Base-by-base conservation (phyloP, 2,329 filamentous ascomycete species). In the Dryadomyces quercus-mongolicae region DNA sequence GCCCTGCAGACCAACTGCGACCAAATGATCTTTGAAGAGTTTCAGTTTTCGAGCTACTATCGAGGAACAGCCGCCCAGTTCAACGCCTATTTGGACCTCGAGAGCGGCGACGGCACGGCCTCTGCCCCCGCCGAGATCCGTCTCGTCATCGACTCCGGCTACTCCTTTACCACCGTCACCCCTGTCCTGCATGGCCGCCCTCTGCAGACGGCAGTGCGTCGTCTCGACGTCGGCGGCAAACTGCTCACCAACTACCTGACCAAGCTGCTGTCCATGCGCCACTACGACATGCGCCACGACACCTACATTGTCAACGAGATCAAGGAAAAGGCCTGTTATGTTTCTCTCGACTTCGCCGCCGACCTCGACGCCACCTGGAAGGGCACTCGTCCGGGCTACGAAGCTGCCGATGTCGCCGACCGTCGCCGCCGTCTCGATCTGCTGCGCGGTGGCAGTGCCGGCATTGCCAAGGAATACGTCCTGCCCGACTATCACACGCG, bases 21-120 rank as follows among this genome's bases (percentile, higher is more conserved):
- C 64, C 92, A 98, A 72, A 89, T 98, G 65, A 81, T 97, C 1
- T 97, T 98, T 73, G 93, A 98, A 66, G 91, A 97, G 66, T 98
- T 93, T 71, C 88, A 88, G 2, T 98, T 98, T 68, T 80, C 85
- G 12, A 85, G 86, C 60, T 95, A 95, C 70, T 86, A 85, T 60
- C 81, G 93, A 57, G 84, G 81, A 55, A 73, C 87, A 89, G 88
- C 81, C 0, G 78, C 88, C 6, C 75, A 80, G 0, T 78, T 95
- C 55, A 92, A 91, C 63, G 86, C 89, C 10, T 95, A 92, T 70
- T 86, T 89, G 62, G 85, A 93, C 56, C 10, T 56, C 10, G 45
- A 16, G 15, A 21, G 21, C 5, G 22, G 31, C 20, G 54, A 38
- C 40, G 87, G 2, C 9, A 13, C 22, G 4, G 15, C 42, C 15